A percentile compares a stretch with the other conserved stretches of the same genome.
These are phyloP conservation scores for Pichia paraexigua DNA, from an alignment of 805 yeast species.

Conservation along the genomic window DNA sequence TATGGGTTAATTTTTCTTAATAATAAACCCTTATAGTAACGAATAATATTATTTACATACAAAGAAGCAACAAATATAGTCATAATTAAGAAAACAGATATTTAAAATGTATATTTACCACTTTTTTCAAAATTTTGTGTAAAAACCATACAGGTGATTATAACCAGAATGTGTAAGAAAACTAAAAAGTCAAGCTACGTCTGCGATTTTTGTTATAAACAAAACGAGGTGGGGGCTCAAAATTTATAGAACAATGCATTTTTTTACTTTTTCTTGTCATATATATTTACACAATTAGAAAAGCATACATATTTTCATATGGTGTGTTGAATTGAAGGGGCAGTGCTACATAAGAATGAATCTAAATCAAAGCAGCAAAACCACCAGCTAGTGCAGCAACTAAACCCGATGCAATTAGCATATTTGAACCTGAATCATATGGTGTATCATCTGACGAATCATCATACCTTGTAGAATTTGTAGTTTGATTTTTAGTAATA, in stretches of 20 bases:
- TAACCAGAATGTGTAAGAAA: too few species aligned
- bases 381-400: slow-evolving; percentile 20
- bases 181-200: too few species aligned
- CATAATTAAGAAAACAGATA: slow-evolving; percentile 32
- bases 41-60: slow-evolving; percentile 31
- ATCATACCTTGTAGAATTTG: not conserved
- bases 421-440: slow-evolving; percentile 8
- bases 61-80: slow-evolving; percentile 64
- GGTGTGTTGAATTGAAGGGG: not conserved
- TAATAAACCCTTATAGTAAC: not conserved
- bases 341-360: too few species aligned
- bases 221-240: not conserved
- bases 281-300: not conserved
- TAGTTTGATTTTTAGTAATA: slow-evolving; percentile 8
- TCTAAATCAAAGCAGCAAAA: slow-evolving; percentile 18
- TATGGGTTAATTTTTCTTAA: not conserved
- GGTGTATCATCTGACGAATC: not conserved
- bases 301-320: not conserved
- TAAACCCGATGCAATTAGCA: slow-evolving; percentile 6
- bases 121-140: too few species aligned
- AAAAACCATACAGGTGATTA: too few species aligned
- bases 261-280: not conserved
- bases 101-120: not conserved
- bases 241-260: not conserved
- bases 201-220: too few species aligned